Base-by-base conservation (phyloP, 345 rosid species). In the Geranium rotundifolium region DNA sequence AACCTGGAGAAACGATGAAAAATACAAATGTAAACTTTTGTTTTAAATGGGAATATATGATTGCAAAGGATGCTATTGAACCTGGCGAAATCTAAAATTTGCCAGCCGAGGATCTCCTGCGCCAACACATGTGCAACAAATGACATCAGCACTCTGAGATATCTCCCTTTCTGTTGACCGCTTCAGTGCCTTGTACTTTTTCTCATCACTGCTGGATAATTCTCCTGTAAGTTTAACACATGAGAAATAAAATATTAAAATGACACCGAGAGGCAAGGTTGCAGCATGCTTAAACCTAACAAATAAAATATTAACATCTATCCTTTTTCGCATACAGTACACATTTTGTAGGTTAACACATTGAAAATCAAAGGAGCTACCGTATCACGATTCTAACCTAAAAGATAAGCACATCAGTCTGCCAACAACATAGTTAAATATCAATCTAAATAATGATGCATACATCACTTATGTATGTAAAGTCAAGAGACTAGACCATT, bases 41-140 rank as follows among this genome's bases (percentile, higher is more conserved):
- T 14, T 2, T 46, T 46, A 46, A 46, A 46, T 7, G 52, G 0
- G 12, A 3, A 10, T 14, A 2, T 14, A 46, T 46, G 13, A 0
- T 9, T 46, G 52, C 16, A 7, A 9, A 46, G 52, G 16, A 46
- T 46, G 52, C 52, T 46, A 7, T 7, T 71, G 68, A 49, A 95
- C 99, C 99, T 95, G 97, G 69, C 97, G 96, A 67, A 95, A 95
- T 80, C 99, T 82, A 81, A 90, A 90, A 79, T 95, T 95, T 65
- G 96, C 77, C 69, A 95, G 72, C 31, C 99, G 88, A 66, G 95
- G 99, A 82, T 95, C 99, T 69, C 95, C 99, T 73, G 99, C 97
- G 75, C 99, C 99, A 67, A 86, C 97, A 76, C 97, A 95, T 5
- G 99, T 95, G 78, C 95, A 95, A 75, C 99, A 95, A 64, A 95